Evolutionary conservation across 78 protist species (phyloP).

Genomic region (Dictyostelium brefeldianum): DNA sequence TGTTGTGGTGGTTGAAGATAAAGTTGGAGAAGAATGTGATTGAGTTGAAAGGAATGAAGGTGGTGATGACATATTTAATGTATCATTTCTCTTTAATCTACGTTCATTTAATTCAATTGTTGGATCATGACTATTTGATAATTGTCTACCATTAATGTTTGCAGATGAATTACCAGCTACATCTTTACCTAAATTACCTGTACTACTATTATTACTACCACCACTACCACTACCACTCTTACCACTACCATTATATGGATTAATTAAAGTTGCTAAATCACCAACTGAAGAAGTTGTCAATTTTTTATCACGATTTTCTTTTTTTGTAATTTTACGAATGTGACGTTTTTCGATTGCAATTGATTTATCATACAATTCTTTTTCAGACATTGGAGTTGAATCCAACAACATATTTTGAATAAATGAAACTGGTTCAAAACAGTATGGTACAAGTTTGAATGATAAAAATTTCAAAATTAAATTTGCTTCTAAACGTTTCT

Average conservation of each 20-base stretch:
- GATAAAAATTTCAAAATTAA: slow-evolving; percentile 16
- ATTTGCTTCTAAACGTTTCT: slow-evolving; percentile 73
- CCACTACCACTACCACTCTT: neutral
- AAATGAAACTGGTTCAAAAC: slow-evolving; percentile 73
- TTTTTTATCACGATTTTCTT: slow-evolving; percentile 43
- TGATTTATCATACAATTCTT: slow-evolving; percentile 48
- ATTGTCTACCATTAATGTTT: neutral
- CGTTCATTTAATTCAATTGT: slow-evolving; percentile 17
- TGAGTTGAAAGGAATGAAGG: slow-evolving; percentile 25
- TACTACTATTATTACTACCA: neutral
- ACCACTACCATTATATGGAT: neutral
- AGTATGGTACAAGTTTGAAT: slow-evolving; percentile 30
- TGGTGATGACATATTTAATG: slow-evolving; percentile 20
- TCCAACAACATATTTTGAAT: slow-evolving; percentile 52
- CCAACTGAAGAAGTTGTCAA: slow-evolving; percentile 18
- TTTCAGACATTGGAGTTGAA: slow-evolving; percentile 30
- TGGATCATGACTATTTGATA: slow-evolving; percentile 5
- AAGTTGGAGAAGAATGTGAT: slow-evolving; percentile 8
- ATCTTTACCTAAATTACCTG: neutral
- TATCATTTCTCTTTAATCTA: slow-evolving; percentile 23
- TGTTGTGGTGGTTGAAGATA: neutral
- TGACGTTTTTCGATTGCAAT: slow-evolving; percentile 72
- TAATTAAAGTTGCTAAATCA: slow-evolving; percentile 26
- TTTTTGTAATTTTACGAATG: slow-evolving; percentile 48
- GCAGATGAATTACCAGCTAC: neutral